phyloP scores from a whole-genome alignment of 2,329 filamentous ascomycete genomes.

The Beauveria asiatica region DNA sequence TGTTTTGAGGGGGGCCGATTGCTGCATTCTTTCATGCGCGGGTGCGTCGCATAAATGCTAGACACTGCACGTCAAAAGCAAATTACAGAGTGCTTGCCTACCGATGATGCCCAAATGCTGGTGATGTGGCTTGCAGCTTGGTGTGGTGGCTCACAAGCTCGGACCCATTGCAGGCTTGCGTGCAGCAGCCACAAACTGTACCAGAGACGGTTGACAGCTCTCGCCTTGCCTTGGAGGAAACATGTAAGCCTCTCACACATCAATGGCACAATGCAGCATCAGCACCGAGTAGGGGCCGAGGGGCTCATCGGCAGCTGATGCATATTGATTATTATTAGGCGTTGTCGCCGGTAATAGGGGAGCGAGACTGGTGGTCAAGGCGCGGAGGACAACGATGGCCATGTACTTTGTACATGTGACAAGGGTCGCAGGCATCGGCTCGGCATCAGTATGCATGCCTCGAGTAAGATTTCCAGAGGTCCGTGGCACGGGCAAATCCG shows the following conservation, averaged over 20 bases:
- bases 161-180: not conserved
- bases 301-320: not conserved
- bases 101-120: not conserved
- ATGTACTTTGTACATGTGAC: not conserved
- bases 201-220: no score
- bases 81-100: not conserved
- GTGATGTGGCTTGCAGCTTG: slow-evolving; percentile 7
- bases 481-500: no score
- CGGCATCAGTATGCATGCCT: not conserved
- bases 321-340: not conserved
- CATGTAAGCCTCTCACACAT: not conserved
- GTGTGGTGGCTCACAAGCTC: not conserved
- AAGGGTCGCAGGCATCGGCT: not conserved
- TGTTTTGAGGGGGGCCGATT: not conserved
- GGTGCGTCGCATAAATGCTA: not conserved
- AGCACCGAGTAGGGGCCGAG: not conserved
- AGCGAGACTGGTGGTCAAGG: not conserved
- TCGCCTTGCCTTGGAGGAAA: not conserved
- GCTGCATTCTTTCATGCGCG: not conserved
- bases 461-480: not conserved
- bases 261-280: no score
- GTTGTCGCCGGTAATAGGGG: not conserved
- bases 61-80: slow-evolving; percentile 7
- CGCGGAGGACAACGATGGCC: not conserved
- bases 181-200: no score